Conservation (phyloP, 176 grass and related monocot species). For the Triticum dicoccoides region DNA sequence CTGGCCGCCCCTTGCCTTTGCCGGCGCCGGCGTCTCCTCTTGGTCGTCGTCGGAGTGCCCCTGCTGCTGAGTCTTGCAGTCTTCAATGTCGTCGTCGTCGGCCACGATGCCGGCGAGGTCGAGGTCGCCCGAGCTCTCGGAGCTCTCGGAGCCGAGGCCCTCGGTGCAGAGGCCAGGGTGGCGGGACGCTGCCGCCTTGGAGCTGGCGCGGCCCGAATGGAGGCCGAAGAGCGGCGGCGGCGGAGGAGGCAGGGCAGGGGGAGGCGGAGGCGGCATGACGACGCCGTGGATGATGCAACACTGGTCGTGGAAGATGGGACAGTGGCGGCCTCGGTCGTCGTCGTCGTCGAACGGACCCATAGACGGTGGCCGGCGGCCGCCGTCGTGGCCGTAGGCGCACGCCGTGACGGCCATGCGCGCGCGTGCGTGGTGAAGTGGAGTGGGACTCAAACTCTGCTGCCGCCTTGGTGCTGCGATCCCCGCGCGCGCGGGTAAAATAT, state of each 20-base stretch:
- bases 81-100: neutral
- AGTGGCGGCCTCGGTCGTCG: neutral
- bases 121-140: conserved; percentile 67
- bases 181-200: conserved; percentile 1
- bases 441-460: conserved; percentile 1
- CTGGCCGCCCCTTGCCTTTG: too few species aligned
- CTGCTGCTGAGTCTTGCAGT: neutral
- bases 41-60: neutral
- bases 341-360: neutral
- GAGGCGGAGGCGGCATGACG: neutral
- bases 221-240: neutral
- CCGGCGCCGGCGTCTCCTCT: neutral
- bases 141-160: conserved; percentile 77
- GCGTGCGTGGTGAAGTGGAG: neutral
- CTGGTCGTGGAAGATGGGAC: neutral
- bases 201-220: neutral
- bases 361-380: neutral
- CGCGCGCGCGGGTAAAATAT: conserved; percentile 4
- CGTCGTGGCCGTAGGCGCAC: conserved; percentile 10
- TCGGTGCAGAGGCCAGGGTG: conserved; percentile 63
- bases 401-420: conserved; percentile 37
- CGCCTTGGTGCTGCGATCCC: too few species aligned
- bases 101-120: neutral
- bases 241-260: neutral
- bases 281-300: neutral